Evolutionary conservation across 2,329 filamentous ascomycete genomes (phyloP), one percentile per base, ranked within the genome.

Genomic region (Trichocomaceae sp.): DNA sequence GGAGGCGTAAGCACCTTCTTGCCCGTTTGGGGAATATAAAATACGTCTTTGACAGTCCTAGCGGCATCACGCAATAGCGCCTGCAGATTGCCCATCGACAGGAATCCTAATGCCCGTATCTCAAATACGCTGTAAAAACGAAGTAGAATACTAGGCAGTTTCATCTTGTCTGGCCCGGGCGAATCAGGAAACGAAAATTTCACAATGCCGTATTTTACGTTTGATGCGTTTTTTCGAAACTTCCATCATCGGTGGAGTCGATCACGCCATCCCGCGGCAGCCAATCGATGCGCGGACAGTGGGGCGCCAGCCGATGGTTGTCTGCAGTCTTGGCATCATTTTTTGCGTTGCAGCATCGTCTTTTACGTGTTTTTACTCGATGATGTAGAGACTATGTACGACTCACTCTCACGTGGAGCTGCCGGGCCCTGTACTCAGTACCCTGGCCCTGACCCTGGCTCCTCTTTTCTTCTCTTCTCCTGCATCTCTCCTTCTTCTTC

Each of bases 241-340:
- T 56, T 52, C 54, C 54, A 56, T 52, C 50, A 56, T 56, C 54
- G 50, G 50, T 47, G 54, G 54, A 52, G 54, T 20, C 54, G 20
- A 56, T 52, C 54, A 56, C 54, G 54, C 54, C 54, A 56, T 56
- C 54, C n/a, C 6, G 31, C 8, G 15, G 31, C 31, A 35, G 12
- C 31, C 12, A 35, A 35, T 35, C 9, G 2, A 15, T 8, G 9
- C 2, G 12, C 31, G 31, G 31, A 10, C 10, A 8, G 31, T 35
- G 31, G 31, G 31, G 26, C 26, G 5, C 5, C 8, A 29, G 7
- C 26, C 31, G 7, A 9, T 10, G 29, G 12, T 33, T 33, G 4
- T 33, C 31, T 35, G 31, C 31, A 35, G 4, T 5, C 26, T 29
- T 29, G 26, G 31, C 31, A 20, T 48, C 15, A 17, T 20, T 35